These are phyloP conservation scores for Gossypium rotundifolium DNA, from an alignment of 345 rosid species.

Conservation along the genomic window DNA sequence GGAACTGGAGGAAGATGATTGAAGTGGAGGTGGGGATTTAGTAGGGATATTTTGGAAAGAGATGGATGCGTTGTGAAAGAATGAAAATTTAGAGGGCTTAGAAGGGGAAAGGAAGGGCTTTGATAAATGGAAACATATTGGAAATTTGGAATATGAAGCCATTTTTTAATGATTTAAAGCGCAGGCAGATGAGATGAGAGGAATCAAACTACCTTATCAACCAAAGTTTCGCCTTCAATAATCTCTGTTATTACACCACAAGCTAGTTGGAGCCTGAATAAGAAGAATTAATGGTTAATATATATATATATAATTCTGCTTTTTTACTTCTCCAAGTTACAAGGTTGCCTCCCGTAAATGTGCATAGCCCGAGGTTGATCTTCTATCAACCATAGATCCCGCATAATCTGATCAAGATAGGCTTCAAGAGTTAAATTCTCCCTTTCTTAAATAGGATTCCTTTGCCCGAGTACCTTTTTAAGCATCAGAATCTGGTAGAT, in stretches of 20 bases:
- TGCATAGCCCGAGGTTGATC: no score
- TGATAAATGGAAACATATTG: constrained; percentile 17
- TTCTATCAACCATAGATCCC: no score
- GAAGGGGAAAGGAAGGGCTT: constrained; percentile 5
- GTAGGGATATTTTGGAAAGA: constrained; percentile 38
- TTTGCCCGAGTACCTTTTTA: no score
- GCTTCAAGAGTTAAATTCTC: no score
- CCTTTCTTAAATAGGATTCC: no score
- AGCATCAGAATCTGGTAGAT: no score
- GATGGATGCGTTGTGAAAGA: constrained; percentile 30
- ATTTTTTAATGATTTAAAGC: neutral
- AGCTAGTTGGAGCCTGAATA: no score
- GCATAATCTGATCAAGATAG: no score
- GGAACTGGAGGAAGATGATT: constrained; percentile 35
- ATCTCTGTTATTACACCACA: neutral
- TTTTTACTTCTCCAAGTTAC: no score
- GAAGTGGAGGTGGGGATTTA: constrained; percentile 8
- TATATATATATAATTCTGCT: no score
- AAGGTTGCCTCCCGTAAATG: no score
- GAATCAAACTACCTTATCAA: neutral
- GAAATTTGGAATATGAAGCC: constrained; percentile 24
- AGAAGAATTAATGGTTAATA: no score
- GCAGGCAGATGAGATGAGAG: neutral
- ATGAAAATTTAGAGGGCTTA: constrained; percentile 23
- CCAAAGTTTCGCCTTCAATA: neutral